Evolutionary conservation across 352 stramenopile genomes (phyloP).

Genomic region (Peronospora belbahrii): DNA sequence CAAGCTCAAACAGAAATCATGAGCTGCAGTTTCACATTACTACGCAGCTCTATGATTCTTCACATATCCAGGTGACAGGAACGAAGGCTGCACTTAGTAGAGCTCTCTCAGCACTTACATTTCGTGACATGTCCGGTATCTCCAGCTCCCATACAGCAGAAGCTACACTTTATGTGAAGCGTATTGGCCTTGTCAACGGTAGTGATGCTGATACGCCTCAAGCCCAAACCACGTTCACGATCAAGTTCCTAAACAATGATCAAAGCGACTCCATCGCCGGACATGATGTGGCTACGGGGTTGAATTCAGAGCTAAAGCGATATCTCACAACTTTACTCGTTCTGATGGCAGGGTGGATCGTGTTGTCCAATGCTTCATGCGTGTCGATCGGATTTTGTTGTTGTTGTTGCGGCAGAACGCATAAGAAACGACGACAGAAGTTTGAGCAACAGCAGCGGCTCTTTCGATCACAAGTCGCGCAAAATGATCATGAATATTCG

Average conservation of each 20-base stretch:
- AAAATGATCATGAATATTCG: constrained; percentile 73
- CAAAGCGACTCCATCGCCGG: constrained; percentile 1
- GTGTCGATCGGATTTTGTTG: constrained; percentile 48
- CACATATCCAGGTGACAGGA: constrained; percentile 37
- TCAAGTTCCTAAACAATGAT: constrained; percentile 15
- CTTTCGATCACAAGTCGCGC: constrained; percentile 44
- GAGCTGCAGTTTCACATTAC: constrained; percentile 24
- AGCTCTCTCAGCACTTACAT: constrained; percentile 30
- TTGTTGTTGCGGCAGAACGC: constrained; percentile 35
- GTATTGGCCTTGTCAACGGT: constrained; percentile 3
- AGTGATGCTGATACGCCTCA: constrained; percentile 3
- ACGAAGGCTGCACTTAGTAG: constrained; percentile 28
- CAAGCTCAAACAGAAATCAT: constrained; percentile 8
- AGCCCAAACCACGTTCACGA: constrained; percentile 20
- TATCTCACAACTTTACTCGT: constrained; percentile 32
- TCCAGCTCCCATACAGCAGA: constrained; percentile 16
- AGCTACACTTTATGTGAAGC: constrained; percentile 44
- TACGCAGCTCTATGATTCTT: constrained; percentile 33
- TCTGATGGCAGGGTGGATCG: constrained; percentile 23
- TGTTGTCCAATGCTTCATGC: constrained; percentile 49
- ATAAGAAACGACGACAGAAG: constrained; percentile 27
- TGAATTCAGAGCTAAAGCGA: constrained; percentile 26
- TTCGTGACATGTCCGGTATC: constrained; percentile 26
- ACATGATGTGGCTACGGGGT: constrained; percentile 11
- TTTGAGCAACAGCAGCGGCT: constrained; percentile 32